A percentile compares a stretch with the other conserved stretches of the same genome.
phyloP scores from a whole-genome alignment of 169 alveolate species.

The Plasmodium gaboni region DNA sequence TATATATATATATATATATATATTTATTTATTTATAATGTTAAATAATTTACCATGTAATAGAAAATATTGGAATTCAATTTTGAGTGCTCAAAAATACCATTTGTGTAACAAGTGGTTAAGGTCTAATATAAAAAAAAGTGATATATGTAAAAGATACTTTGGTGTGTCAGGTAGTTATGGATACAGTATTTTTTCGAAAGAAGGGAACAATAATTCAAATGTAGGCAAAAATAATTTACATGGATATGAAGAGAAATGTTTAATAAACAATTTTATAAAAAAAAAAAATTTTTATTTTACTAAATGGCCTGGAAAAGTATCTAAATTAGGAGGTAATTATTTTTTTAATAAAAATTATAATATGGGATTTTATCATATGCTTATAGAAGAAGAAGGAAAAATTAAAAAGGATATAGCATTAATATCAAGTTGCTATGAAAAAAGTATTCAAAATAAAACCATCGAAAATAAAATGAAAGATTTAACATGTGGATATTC shows the following conservation, averaged over 20 bases:
- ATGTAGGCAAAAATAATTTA: constrained; percentile 71
- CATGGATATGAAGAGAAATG: constrained; percentile 70
- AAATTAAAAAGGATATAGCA: constrained; percentile 79
- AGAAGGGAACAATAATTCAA: constrained; percentile 69
- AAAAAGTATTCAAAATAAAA: constrained; percentile 75
- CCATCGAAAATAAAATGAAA: constrained; percentile 80
- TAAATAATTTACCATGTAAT: constrained; percentile 5
- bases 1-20: no score
- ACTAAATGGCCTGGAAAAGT: constrained; percentile 85
- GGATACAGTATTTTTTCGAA: constrained; percentile 73
- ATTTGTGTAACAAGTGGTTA: constrained; percentile 16
- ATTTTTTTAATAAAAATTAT: constrained; percentile 80
- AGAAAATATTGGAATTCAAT: constrained; percentile 19
- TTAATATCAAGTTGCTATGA: constrained; percentile 81
- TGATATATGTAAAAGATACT: constrained; percentile 30
- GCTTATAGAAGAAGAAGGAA: constrained; percentile 73
- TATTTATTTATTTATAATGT: constrained; percentile 37
- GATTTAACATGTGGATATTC: constrained; percentile 89
- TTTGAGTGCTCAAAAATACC: not conserved
- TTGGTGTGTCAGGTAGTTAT: constrained; percentile 75
- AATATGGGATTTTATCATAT: constrained; percentile 76
- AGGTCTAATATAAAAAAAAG: not conserved
- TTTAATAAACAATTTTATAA: constrained; percentile 57
- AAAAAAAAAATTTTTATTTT: constrained; percentile 80
- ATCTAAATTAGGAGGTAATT: constrained; percentile 80